These are phyloP conservation scores for Huntiella moniliformis DNA, from an alignment of 2,329 filamentous ascomycete species.

Conservation along the genomic window DNA sequence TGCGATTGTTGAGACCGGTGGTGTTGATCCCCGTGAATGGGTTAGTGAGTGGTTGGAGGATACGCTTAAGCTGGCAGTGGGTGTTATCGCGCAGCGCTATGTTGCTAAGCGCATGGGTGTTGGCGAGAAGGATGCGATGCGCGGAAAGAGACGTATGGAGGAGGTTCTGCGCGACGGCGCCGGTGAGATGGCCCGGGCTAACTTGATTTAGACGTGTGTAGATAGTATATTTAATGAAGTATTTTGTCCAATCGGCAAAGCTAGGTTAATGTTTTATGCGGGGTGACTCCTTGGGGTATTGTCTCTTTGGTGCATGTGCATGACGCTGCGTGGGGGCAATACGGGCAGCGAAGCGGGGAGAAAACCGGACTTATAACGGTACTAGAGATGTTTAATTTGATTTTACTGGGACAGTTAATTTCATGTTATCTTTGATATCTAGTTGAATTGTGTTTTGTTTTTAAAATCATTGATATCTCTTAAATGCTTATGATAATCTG, in stretches of 20 bases:
- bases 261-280: too few species aligned
- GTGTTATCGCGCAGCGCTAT: slow-evolving; percentile 82
- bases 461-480: too few species aligned
- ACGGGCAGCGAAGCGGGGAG: too few species aligned
- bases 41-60: slow-evolving; percentile 96
- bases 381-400: too few species aligned
- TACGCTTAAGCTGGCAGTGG: slow-evolving; percentile 54
- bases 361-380: too few species aligned
- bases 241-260: background rate
- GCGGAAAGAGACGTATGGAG: slow-evolving; percentile 41
- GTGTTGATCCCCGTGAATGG: slow-evolving; percentile 89
- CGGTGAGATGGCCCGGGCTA: slow-evolving; percentile 41
- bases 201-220: slow-evolving; percentile 25
- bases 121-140: slow-evolving; percentile 52
- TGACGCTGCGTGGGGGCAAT: too few species aligned
- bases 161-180: slow-evolving; percentile 36
- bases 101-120: slow-evolving; percentile 93
- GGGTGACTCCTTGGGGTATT: too few species aligned
- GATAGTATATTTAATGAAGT: background rate
- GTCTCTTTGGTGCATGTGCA: too few species aligned
- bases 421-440: too few species aligned
- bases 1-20: slow-evolving; percentile 57
- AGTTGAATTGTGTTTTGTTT: too few species aligned
- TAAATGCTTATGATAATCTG: too few species aligned
- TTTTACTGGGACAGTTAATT: too few species aligned